These are phyloP conservation scores for Podospora pseudocomata DNA, from an alignment of 495 filamentous ascomycete genomes.

Conservation along the genomic window DNA sequence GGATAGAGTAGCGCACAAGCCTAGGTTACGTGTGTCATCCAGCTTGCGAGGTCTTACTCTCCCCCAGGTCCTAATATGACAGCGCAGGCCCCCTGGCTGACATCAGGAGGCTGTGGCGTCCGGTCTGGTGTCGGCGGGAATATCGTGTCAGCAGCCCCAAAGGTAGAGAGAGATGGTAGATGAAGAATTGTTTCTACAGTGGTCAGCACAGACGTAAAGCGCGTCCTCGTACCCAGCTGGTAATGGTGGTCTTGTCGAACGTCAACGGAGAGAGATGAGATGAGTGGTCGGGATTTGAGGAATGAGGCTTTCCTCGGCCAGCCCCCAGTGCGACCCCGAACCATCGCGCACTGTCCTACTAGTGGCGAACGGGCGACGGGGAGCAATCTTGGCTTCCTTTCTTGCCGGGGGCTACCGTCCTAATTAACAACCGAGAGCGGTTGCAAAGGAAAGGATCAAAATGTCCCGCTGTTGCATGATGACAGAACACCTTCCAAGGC, in stretches of 20 bases:
- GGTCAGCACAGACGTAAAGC: background rate
- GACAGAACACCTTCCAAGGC: background rate
- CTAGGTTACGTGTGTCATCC: background rate
- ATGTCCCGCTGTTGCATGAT: slow-evolving; percentile 1
- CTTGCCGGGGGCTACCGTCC: slow-evolving; percentile 6
- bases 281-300: slow-evolving; percentile 10
- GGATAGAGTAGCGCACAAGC: background rate
- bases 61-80: slow-evolving; percentile 1
- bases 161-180: background rate
- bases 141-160: background rate
- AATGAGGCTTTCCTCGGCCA: slow-evolving; percentile 9
- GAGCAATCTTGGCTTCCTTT: slow-evolving; percentile 7
- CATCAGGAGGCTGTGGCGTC: background rate
- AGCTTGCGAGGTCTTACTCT: background rate
- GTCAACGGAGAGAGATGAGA: slow-evolving; percentile 4
- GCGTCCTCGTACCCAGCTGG: background rate
- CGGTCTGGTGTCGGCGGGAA: background rate
- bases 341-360: background rate
- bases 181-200: background rate
- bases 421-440: background rate
- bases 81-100: background rate
- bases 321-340: background rate
- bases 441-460: slow-evolving; percentile 4
- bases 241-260: background rate
- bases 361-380: slow-evolving; percentile 7